These are phyloP conservation scores for Chondrus crispus DNA, from an alignment of 23 red algal genomes.

Conservation along the genomic window DNA sequence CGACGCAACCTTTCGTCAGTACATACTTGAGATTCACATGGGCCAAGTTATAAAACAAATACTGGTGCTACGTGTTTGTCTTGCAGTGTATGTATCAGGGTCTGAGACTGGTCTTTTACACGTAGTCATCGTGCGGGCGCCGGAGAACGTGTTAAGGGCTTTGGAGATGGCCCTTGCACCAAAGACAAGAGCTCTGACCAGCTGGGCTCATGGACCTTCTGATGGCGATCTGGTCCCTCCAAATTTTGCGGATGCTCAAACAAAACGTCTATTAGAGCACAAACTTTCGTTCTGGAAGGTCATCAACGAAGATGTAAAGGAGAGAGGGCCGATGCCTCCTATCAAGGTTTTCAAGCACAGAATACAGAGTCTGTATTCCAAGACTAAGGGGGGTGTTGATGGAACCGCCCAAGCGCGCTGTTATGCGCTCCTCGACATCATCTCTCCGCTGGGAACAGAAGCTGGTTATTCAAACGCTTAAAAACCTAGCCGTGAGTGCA, in stretches of 20 bases:
- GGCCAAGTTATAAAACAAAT: conserved; percentile 21
- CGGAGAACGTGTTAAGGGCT: no score
- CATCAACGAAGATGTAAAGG: not conserved
- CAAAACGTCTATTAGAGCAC: not conserved
- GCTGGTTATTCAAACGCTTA: not conserved
- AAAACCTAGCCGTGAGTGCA: not conserved
- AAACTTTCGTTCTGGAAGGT: not conserved
- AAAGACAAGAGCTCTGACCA: no score
- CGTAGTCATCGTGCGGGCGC: no score
- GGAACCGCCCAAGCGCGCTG: not conserved
- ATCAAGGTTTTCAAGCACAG: not conserved
- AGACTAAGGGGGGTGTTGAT: not conserved
- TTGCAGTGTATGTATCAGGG: not conserved
- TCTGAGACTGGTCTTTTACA: not conserved
- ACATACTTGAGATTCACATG: not conserved
- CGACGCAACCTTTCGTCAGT: not conserved
- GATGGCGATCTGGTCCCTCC: no score
- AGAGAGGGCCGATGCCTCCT: not conserved
- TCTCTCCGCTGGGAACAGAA: not conserved
- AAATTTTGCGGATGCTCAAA: no score
- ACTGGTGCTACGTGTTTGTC: not conserved
- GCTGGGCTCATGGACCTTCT: no score
- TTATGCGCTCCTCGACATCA: not conserved
- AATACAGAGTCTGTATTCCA: not conserved
- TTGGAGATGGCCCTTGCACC: no score